Evolutionary conservation across 2,329 filamentous ascomycete genomes (phyloP).

Genomic region (Leptoxyphium fumago): DNA sequence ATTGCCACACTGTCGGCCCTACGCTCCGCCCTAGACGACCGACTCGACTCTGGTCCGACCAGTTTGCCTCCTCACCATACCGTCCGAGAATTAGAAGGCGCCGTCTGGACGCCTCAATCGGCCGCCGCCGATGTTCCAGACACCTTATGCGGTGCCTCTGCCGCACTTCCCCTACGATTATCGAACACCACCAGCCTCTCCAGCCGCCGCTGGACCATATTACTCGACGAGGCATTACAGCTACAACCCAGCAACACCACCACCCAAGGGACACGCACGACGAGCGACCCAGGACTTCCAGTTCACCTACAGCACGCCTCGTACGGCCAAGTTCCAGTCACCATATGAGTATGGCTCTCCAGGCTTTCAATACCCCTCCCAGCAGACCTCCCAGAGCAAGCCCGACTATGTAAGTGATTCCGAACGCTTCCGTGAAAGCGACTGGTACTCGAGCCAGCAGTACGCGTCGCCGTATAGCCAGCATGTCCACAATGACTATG

Average conservation of each 20-base stretch:
- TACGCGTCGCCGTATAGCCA: constrained; percentile 20
- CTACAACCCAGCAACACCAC: constrained; percentile 31
- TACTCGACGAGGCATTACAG: constrained; percentile 38
- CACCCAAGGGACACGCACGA: constrained; percentile 35
- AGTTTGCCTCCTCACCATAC: constrained; percentile 4
- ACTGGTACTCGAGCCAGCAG: constrained; percentile 36
- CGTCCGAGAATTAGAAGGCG: constrained; percentile 7
- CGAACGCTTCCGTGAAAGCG: constrained; percentile 28
- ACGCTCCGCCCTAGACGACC: constrained; percentile 11
- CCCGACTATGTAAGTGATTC: constrained; percentile 54
- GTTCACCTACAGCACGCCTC: constrained; percentile 19
- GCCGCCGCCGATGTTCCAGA: constrained; percentile 18
- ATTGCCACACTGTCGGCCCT: constrained; percentile 14
- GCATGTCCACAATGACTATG: constrained; percentile 43
- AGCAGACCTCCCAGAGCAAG: constrained; percentile 39
- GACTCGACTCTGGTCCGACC: background rate
- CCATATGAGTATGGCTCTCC: constrained; percentile 27
- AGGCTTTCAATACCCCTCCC: constrained; percentile 29
- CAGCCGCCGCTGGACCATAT: constrained; percentile 35
- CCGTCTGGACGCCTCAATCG: constrained; percentile 21
- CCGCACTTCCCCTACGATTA: constrained; percentile 36
- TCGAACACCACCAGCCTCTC: constrained; percentile 32
- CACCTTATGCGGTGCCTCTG: constrained; percentile 25
- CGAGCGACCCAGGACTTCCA: constrained; percentile 40
- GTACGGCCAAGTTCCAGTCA: constrained; percentile 15